Base-by-base conservation (phyloP, 192 early-diverging fungal genomes). In the Coemansia guatemalensis region DNA sequence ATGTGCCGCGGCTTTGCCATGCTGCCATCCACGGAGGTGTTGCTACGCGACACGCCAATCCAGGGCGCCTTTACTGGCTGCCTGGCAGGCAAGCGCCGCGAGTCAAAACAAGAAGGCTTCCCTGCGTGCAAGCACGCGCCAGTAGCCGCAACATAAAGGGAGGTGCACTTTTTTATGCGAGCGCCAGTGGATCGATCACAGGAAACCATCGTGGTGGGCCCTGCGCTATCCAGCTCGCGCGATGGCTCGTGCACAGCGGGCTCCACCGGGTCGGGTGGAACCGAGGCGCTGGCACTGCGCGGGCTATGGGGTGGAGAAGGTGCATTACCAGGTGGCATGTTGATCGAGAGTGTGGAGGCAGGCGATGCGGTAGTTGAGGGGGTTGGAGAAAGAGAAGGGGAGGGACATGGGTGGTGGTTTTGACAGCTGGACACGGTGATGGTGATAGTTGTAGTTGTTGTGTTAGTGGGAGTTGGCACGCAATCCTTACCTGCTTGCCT, bases 401-500 rank as follows among this genome's bases (percentile, higher is more conserved):
- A 53, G 12, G 11, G 52, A 24, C 6, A 24, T 22, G 22, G 23
- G 23, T 4, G 1, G 52, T 53, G 25, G 52, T 18, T 17, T 22
- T 52, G 52, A 53, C 5, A 27, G 25, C 26, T 12, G 25, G 52
- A 24, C 7, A 21, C 8, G 3, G 60, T 11, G 9, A n/a, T 50
- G 29, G 48, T 12, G 8, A 32, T 30, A 3, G 53, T 49, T 29
- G 44, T 5, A 32, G 21, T 33, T 55, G 23, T 35, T 11, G 47
- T 60, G 67, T 39, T 29, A 22, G 33, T 55, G 17, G 62, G 32
- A 54, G 68, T 12, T 27, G 53, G 17, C 29, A 50, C 26, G 41
- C 30, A 27, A 22, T 8, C 61, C 75, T 78, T 78, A 78, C 76
- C 76, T 78, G 67, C 48, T 52, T 56, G 60, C 27, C 32, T 56